Evolutionary conservation across 768 basidiomycete species (phyloP).

Genomic region (Kwoniella sp.): DNA sequence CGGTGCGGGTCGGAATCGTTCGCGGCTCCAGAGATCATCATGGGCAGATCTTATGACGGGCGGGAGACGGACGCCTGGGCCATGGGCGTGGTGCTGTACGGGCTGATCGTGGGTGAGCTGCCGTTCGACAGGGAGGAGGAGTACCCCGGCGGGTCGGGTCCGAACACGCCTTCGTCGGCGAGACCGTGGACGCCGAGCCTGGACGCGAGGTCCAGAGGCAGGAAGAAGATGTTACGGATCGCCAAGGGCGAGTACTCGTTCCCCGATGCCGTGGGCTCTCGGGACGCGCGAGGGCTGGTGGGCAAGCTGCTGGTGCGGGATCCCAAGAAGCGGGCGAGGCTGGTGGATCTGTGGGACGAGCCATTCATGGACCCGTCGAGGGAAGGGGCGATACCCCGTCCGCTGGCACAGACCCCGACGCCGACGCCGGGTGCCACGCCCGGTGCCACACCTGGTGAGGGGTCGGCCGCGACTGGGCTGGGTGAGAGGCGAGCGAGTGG

Average conservation of each 20-base stretch:
- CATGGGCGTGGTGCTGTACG: conserved; percentile 79
- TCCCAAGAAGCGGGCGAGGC: conserved; percentile 57
- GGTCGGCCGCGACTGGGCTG: neutral
- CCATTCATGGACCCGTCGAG: conserved; percentile 53
- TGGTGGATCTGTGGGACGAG: conserved; percentile 61
- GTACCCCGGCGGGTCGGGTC: conserved; percentile 2
- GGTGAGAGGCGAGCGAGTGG: neutral
- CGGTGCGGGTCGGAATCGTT: conserved; percentile 86
- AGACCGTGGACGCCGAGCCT: conserved; percentile 10
- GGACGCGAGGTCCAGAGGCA: conserved; percentile 24
- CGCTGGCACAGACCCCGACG: neutral
- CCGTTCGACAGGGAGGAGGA: conserved; percentile 59
- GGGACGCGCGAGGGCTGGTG: conserved; percentile 55
- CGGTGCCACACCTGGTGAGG: neutral
- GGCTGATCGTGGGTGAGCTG: conserved; percentile 63
- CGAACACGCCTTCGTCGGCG: conserved; percentile 52
- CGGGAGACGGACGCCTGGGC: conserved; percentile 85
- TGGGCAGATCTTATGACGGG: conserved; percentile 67
- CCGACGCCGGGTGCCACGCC: neutral
- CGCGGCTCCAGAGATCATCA: conserved; percentile 58
- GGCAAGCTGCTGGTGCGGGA: conserved; percentile 65
- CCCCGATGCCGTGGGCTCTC: conserved; percentile 50
- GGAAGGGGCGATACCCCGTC: neutral
- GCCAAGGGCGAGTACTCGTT: conserved; percentile 74
- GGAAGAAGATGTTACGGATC: conserved; percentile 62